Base-by-base conservation (phyloP, 176 grass and related monocot genomes). In the Tillandsia fasciculata region DNA sequence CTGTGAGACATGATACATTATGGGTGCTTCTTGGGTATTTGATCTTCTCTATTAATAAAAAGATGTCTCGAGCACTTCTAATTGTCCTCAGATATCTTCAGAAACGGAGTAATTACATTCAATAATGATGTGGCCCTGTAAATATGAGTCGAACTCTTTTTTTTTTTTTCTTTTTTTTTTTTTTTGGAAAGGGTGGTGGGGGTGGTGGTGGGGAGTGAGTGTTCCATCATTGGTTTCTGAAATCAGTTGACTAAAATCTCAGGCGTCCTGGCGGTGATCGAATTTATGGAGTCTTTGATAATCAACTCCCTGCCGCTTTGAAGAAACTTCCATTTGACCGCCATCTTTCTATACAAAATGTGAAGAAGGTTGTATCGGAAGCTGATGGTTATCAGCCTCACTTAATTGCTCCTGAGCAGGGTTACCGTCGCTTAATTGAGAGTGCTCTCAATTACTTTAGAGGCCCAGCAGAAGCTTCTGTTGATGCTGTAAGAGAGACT, bases 301-400 rank as follows among this genome's bases (percentile, higher is more conserved):
- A 92, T 72, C 86, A 97, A 73, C 83, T 97, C 42, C 93, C 93
- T 56, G 66, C 84, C 77, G 93, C 93, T 75, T 53, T 97, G 68
- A 76, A 76, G 64, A 97, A 97, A 73, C 93, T 97, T 74, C 93
- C 93, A 51, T 97, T 97, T 72, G 93, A 97, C 51, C 81, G 86
- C 22, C 76, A 87, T 68, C 86, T 97, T 33, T 82, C 89, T 10
- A 26, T 92, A 51, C 84, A 92, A 80, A 92, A 97, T 81, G 93
- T 97, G 50, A 97, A 82, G 75, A 81, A 83, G 72, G 79, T 92
- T 69, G 74, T 97, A 18, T 97, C 93, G 63, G 81, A 97, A 78
- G 93, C 93, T 70, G 93, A 97, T 75, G 89, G 93, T 54, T 97
- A 97, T 78, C 93, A 92, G 57, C 93, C 93, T 47, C 93, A 97